Conservation (phyloP, 257 asterid species). For the Solanum appendiculatum region DNA sequence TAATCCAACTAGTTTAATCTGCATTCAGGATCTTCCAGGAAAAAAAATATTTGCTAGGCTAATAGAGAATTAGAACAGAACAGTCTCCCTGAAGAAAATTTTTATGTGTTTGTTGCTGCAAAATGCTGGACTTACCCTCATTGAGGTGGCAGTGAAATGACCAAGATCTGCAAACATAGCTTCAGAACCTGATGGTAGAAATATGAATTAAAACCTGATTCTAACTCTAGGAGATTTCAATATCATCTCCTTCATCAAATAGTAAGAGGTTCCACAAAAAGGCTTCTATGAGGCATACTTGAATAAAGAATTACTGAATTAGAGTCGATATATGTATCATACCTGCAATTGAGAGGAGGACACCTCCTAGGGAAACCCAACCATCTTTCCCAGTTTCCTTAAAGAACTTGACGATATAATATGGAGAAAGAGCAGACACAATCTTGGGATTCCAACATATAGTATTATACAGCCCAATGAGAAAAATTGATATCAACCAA, state of each 20-base stretch:
- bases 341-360: constrained; percentile 85
- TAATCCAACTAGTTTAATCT: not conserved
- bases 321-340: not conserved
- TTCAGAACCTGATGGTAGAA: constrained; percentile 66
- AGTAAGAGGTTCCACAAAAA: not conserved
- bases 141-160: constrained; percentile 72
- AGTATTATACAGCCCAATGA: constrained; percentile 65
- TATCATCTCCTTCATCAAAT: not conserved
- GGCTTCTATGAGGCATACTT: not conserved
- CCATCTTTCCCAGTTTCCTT: constrained; percentile 73
- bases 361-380: constrained; percentile 95
- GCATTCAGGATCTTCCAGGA: not conserved
- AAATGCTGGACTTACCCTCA: constrained; percentile 44
- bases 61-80: not conserved
- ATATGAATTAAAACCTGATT: not conserved
- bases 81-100: not conserved
- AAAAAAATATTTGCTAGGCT: not conserved
- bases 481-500: constrained; percentile 70
- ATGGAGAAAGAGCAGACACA: constrained; percentile 78
- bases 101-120: not conserved
- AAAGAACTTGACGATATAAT: constrained; percentile 64
- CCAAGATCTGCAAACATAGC: constrained; percentile 99
- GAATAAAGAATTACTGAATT: not conserved
- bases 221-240: not conserved
- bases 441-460: constrained; percentile 73